These are phyloP conservation scores for Centaurea solstitialis DNA, from an alignment of 129 eudicot species.

Conservation along the genomic window DNA sequence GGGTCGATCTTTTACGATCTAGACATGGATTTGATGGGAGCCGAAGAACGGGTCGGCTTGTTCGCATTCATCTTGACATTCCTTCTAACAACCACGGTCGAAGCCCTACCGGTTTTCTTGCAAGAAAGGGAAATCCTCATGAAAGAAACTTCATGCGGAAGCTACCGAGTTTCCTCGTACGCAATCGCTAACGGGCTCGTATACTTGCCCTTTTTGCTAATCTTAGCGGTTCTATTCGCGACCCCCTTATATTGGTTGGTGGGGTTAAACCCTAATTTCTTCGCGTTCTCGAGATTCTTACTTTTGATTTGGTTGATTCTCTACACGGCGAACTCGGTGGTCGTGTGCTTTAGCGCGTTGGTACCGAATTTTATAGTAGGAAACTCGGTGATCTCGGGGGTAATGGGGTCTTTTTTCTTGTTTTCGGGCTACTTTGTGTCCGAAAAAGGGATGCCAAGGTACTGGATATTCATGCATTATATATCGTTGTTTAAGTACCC, in stretches of 20 bases:
- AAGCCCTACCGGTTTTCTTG: conserved; percentile 87
- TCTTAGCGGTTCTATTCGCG: conserved; percentile 64
- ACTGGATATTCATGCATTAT: conserved; percentile 93
- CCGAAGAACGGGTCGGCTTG: conserved; percentile 79
- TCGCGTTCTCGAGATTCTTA: conserved; percentile 63
- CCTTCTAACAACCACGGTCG: conserved; percentile 77
- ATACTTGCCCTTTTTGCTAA: conserved; percentile 81
- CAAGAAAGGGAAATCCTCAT: conserved; percentile 93
- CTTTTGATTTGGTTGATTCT: conserved; percentile 84
- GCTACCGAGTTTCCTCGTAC: conserved; percentile 90
- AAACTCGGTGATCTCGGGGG: conserved; percentile 81
- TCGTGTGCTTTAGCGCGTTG: conserved; percentile 88
- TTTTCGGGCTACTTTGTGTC: conserved; percentile 97
- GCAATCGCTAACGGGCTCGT: conserved; percentile 86
- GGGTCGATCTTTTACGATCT: conserved; percentile 90
- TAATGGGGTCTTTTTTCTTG: conserved; percentile 91
- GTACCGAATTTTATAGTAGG: conserved; percentile 96
- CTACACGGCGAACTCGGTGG: conserved; percentile 96
- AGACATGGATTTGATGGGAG: conserved; percentile 65
- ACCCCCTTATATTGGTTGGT: conserved; percentile 87
- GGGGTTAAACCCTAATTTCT: conserved; percentile 60
- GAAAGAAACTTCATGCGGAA: conserved; percentile 90
- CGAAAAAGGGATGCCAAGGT: conserved; percentile 71
- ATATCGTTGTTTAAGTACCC: conserved; percentile 93
- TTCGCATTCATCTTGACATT: conserved; percentile 90